Evolutionary conservation across 345 rosid species (phyloP), one percentile per base, ranked within the genome.

Genomic region (Eucalyptus rudis): DNA sequence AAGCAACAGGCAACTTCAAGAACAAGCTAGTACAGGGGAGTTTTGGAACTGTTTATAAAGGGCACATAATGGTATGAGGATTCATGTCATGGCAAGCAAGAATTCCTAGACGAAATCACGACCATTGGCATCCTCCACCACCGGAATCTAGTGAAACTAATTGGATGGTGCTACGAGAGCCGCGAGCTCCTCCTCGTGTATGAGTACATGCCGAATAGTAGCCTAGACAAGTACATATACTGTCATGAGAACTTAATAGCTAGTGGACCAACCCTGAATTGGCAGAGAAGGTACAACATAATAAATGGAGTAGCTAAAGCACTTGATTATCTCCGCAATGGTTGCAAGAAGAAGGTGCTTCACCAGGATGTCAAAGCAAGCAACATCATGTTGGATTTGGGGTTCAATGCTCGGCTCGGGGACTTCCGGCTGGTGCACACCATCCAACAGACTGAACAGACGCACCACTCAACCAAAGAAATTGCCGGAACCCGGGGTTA

Each of bases 381-480:
- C 93, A 97, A 96, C 91, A 94, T 95, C 52, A 96, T 97, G 97
- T 54, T 97, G 29, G 98, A 95, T 89, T 93, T 91, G 0, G 96
- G 90, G 4, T 96, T 91, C 93, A 92, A 93, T 8, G 95, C 98
- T 0, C 92, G 87, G 90, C 89, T 95, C 0, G 96, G 98, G 2
- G 98, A 97, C 90, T 97, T 97, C n/a, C 97, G 98, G 5, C 94
- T 97, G 88, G 98, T 98, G 3, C 88, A 97, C 76, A 96, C 94
- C 43, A 93, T 96, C 43, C 94, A 93, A 27, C 91, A 86, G n/a
- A 92, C 92, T 8, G 94, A 95, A 49, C 90, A 93, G 90, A 95
- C 98, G 5, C 97, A 97, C 89, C 96, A 96, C 90, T 93, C 96
- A 3, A 96, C 98, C 1, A 94, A 91, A 12, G 97, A 93, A 90